Percentiles rank a stretch among this genome's conserved stretches.
Conservation (phyloP, 2,329 filamentous ascomycete species). For the Penicillium sp. region DNA sequence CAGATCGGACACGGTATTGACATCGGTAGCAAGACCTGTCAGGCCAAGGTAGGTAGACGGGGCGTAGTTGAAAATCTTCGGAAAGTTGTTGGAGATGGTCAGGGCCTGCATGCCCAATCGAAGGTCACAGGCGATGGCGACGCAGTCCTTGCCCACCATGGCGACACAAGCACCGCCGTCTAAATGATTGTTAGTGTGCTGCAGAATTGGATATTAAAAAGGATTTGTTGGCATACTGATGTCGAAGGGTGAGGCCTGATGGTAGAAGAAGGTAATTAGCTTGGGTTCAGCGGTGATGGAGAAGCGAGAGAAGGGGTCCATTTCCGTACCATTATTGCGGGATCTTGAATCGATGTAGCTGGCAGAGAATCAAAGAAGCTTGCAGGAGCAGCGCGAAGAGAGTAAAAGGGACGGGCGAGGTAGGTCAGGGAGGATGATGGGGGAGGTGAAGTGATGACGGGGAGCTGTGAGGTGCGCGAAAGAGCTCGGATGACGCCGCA, state of each 20-base stretch:
- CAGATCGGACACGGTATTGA: constrained; percentile 87
- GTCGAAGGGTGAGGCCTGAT: constrained; percentile 81
- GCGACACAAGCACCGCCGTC: constrained; percentile 91
- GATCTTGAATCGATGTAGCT: constrained; percentile 16
- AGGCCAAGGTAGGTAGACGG: constrained; percentile 86
- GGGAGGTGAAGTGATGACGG: constrained; percentile 24
- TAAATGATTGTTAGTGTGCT: constrained; percentile 27
- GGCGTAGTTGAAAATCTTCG: constrained; percentile 98
- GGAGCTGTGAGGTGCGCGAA: constrained; percentile 28
- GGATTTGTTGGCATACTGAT: constrained; percentile 63
- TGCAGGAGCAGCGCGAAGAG: constrained; percentile 4
- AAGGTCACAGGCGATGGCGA: constrained; percentile 98
- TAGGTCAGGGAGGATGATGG: constrained; percentile 17
- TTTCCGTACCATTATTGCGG: constrained; percentile 23
- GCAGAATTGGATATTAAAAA: constrained; percentile 5
- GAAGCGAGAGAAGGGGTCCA: constrained; percentile 11
- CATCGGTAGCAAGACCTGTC: constrained; percentile 92
- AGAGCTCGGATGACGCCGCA: constrained; percentile 33
- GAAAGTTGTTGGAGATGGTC: constrained; percentile 98
- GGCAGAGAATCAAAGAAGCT: constrained; percentile 10
- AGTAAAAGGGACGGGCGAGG: constrained; percentile 8
- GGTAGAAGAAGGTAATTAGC: constrained; percentile 35
- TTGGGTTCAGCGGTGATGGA: constrained; percentile 17
- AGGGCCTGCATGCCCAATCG: constrained; percentile 93
- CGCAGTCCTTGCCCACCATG: constrained; percentile 99